phyloP scores from a whole-genome alignment of 441 rosid species.

The Gossypium schwendimanii region DNA sequence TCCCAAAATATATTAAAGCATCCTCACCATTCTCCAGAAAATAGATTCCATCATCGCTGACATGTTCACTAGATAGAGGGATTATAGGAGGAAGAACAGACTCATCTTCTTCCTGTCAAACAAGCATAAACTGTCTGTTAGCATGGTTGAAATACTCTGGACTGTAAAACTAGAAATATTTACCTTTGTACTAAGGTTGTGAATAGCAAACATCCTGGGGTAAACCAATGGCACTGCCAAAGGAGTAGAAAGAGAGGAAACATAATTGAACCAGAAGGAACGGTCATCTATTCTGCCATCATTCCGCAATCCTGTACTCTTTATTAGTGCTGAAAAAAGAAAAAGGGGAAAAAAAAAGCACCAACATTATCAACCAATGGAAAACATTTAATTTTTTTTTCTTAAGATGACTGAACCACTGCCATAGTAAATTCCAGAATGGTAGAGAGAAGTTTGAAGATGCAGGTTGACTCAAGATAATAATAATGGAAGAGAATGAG shows the following conservation, averaged over 20 bases:
- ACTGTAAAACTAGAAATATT: neutral
- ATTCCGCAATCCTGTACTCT: conserved; percentile 63
- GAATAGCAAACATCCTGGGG: conserved; percentile 88
- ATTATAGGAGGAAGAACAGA: conserved; percentile 54
- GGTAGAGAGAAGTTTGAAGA: neutral
- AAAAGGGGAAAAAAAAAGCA: neutral
- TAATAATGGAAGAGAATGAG: neutral
- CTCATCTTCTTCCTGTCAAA: conserved; percentile 57
- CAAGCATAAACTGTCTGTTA: conserved; percentile 14
- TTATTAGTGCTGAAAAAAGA: conserved; percentile 54
- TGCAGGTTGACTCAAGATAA: neutral
- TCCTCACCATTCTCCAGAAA: conserved; percentile 96
- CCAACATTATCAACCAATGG: neutral
- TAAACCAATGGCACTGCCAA: conserved; percentile 75
- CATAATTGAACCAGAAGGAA: conserved; percentile 74
- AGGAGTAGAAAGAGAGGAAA: conserved; percentile 68
- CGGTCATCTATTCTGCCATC: conserved; percentile 92
- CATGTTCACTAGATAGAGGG: conserved; percentile 83
- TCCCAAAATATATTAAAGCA: conserved; percentile 71
- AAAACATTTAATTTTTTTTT: neutral
- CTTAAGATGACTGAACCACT: neutral
- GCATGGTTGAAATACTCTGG: conserved; percentile 6
- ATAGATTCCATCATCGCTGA: conserved; percentile 82
- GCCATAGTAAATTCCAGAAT: neutral
- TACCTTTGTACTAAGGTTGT: conserved; percentile 71